Evolutionary conservation across 352 stramenopile species (phyloP).

Genomic region (Pythium sp.): DNA sequence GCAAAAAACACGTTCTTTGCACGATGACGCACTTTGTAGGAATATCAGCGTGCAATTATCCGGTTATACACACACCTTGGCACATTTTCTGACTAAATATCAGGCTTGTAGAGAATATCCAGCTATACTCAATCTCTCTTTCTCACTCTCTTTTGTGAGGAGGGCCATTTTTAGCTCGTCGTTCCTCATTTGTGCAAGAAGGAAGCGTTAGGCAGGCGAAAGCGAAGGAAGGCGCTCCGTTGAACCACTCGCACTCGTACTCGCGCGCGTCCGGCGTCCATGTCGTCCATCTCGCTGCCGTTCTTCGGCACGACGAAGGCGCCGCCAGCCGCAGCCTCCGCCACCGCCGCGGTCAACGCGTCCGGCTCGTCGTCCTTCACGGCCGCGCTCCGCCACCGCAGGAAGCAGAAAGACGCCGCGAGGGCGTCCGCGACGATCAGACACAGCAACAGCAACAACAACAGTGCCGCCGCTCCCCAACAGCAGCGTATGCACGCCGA

Average conservation of each 20-base stretch:
- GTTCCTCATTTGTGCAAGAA: not conserved
- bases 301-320: slow-evolving; percentile 9
- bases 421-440: not conserved
- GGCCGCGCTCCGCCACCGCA: slow-evolving; percentile 15
- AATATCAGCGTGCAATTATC: not conserved
- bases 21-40: too few species aligned
- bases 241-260: not conserved
- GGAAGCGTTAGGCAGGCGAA: not conserved
- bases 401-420: slow-evolving; percentile 15
- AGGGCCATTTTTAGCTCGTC: slow-evolving; percentile 4
- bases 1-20: too few species aligned
- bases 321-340: not conserved
- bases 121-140: not conserved
- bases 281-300: slow-evolving; percentile 19
- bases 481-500: not conserved
- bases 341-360: not conserved
- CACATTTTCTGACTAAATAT: not conserved
- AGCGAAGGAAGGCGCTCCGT: not conserved
- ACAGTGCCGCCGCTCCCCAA: not conserved
- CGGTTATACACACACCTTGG: not conserved
- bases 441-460: not conserved
- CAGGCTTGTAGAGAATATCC: not conserved
- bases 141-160: not conserved
- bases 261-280: not conserved
- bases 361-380: slow-evolving; percentile 15